phyloP scores from a whole-genome alignment of 176 grass and related monocot species.

The Aegilops bicornis region DNA sequence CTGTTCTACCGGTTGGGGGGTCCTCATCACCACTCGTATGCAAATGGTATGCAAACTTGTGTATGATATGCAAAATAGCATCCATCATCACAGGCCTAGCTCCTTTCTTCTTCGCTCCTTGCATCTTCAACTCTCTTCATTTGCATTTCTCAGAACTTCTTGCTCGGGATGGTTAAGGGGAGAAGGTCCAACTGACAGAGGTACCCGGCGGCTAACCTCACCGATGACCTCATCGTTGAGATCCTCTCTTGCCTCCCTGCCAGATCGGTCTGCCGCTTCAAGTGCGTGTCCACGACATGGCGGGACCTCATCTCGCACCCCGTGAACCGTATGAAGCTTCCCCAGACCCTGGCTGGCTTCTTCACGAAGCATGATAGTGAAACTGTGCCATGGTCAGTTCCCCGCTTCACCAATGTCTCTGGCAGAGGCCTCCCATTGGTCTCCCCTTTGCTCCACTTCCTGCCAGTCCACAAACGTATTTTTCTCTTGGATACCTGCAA shows the following conservation, averaged over 20 bases:
- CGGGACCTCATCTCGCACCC: neutral
- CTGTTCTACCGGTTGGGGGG: neutral
- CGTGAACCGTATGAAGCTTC: neutral
- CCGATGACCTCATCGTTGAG: neutral
- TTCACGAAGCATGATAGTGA: neutral
- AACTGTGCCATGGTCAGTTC: neutral
- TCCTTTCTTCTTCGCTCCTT: neutral
- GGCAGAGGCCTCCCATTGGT: neutral
- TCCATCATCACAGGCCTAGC: neutral
- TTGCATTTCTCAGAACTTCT: neutral
- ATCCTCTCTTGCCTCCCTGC: neutral
- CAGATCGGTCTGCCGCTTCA: neutral
- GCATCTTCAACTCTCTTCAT: neutral
- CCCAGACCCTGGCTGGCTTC: constrained; percentile 1
- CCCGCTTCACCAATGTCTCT: neutral
- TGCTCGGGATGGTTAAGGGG: neutral
- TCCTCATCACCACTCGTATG: neutral
- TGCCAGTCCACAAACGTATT: neutral
- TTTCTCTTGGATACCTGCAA: neutral
- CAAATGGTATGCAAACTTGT: too few relatives aligned
- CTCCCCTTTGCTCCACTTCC: neutral
- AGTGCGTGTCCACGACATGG: neutral
- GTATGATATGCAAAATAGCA: neutral
- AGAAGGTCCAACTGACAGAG: neutral
- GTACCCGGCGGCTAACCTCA: neutral